phyloP scores from a whole-genome alignment of 1,139 yeast genomes.

The Kodamaea anthophila region DNA sequence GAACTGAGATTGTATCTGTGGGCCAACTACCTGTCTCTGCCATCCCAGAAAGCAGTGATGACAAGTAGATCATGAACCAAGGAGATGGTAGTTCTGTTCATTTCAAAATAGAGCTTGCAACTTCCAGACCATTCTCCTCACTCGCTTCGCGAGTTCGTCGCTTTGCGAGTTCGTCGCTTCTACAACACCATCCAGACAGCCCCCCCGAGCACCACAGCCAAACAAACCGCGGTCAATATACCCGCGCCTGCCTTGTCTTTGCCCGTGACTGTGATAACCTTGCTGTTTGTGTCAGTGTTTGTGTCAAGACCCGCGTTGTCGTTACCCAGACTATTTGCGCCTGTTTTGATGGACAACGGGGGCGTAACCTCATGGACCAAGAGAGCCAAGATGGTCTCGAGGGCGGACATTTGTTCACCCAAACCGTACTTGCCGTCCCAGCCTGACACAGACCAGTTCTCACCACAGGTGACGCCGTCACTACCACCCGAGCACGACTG shows the following conservation, averaged over 20 bases:
- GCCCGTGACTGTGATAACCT: conserved; percentile 24
- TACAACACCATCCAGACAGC: conserved; percentile 42
- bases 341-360: conserved; percentile 52
- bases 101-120: no score
- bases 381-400: conserved; percentile 68
- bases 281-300: conserved; percentile 18
- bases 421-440: conserved; percentile 85
- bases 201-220: conserved; percentile 33
- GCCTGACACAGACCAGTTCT: conserved; percentile 62
- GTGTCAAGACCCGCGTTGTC: conserved; percentile 35
- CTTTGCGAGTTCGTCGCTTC: no score
- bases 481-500: conserved; percentile 77
- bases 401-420: conserved; percentile 89
- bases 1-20: no score
- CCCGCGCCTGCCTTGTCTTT: conserved; percentile 48
- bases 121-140: no score
- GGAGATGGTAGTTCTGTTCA: no score
- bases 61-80: background rate
- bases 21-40: no score
- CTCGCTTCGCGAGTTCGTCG: no score
- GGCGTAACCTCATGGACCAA: conserved; percentile 42
- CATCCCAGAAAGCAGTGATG: no score
- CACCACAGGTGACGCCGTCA: conserved; percentile 88
- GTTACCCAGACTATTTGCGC: conserved; percentile 57
- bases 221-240: conserved; percentile 37